A percentile compares a stretch with the other conserved stretches of the same genome.
phyloP scores from a whole-genome alignment of 2,329 filamentous ascomycete genomes.

The Macrophomina phaseolina region DNA sequence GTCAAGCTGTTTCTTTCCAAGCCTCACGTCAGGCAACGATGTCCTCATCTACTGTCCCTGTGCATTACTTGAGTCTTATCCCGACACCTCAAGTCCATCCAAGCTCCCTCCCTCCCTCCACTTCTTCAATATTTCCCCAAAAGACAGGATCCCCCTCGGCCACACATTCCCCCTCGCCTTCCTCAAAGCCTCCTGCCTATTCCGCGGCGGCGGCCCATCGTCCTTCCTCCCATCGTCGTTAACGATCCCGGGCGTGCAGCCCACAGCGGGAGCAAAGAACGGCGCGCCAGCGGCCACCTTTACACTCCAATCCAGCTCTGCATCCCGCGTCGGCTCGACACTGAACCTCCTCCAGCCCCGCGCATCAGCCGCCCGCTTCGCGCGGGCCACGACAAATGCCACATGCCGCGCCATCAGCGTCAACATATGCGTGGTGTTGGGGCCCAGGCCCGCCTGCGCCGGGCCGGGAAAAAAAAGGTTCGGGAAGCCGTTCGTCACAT shows the following conservation, averaged over 20 bases:
- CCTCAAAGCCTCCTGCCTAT: too few species aligned
- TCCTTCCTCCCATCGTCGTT: neutral
- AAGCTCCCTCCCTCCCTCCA: neutral
- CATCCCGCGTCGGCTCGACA: neutral
- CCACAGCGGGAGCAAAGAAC: neutral
- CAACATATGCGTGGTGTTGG: conserved; percentile 28
- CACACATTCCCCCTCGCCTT: too few species aligned
- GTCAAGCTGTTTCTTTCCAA: too few species aligned
- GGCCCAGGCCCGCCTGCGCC: conserved; percentile 41
- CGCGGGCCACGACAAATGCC: neutral
- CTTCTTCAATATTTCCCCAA: neutral
- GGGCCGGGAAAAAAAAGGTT: conserved; percentile 57
- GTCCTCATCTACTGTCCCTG: too few species aligned
- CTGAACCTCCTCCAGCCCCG: neutral
- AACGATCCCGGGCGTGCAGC: conserved; percentile 9
- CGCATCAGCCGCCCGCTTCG: too few species aligned
- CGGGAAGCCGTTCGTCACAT: conserved; percentile 57
- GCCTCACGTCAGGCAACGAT: too few species aligned
- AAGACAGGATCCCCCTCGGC: too few species aligned
- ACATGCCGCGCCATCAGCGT: neutral
- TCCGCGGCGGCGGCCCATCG: too few species aligned
- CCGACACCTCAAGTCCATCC: too few species aligned
- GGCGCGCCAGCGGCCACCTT: neutral
- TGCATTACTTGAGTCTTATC: too few species aligned
- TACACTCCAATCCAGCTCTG: neutral